Evolutionary conservation across 2,329 filamentous ascomycete genomes (phyloP), one percentile per base, ranked within the genome.

Genomic region (Furcasterigmium sp.): DNA sequence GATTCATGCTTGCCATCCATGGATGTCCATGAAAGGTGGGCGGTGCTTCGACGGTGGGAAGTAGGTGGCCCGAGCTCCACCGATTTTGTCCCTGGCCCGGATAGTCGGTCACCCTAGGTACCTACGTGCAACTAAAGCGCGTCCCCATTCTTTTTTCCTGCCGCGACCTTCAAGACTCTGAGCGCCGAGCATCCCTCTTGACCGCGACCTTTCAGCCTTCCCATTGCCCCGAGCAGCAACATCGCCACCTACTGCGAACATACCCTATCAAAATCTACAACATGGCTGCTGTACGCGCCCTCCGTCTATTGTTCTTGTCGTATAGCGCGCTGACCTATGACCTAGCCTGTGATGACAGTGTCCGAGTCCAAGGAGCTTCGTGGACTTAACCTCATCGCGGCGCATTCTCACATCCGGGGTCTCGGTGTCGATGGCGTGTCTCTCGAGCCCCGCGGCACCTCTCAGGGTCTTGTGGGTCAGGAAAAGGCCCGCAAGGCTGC

Each of bases 341-440:
- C n/a, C 51, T 52, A 81, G 76, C 75, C 74, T 52, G 73, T 82
- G 49, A 69, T 81, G 61, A 97, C 93, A 57, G 83, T 97, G 65
- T 87, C 90, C 62, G 91, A 97, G 76, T 87, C 82, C 67, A 95
- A 93, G 70, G 91, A 97, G 79, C 85, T 97, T 62, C 85, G 91
- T 56, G 91, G 91, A 52, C 83, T 98, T 61, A 97, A 95, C 69
- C 85, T 98, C 68, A 95, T 98, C 66, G 93, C 93, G 49, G 91
- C 93, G 46, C 93, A 98, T 73, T 98, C 93, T 45, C 93, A 98
- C 67, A 96, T 98, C 60, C 87, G 91, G 58, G 93, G 93, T 38
- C 81, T 98, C 25, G 93, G 93, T 51, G 90, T 98, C 56, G 91
- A 97, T 73, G 73, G 82, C 46, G 90, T 95, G 60, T 93, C 89